Evolutionary conservation across 1,139 yeast species (phyloP).

Genomic region (Debaryomyces subglobosus): DNA sequence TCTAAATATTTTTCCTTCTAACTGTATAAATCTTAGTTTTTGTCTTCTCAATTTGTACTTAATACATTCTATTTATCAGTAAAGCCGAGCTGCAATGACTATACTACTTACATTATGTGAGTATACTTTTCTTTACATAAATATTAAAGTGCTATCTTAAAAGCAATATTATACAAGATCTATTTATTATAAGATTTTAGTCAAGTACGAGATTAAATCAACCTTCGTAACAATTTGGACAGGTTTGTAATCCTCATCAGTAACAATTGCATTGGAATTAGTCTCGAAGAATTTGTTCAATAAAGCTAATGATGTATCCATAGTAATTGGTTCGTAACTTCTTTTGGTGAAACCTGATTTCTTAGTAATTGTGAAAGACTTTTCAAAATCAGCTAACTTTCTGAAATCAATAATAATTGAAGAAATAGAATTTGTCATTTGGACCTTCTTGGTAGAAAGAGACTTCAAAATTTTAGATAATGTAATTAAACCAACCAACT

Average conservation of each 20-base stretch:
- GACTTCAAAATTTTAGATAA: slow-evolving; percentile 72
- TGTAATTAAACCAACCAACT: slow-evolving; percentile 76
- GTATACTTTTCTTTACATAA: background rate
- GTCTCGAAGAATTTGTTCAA: slow-evolving; percentile 83
- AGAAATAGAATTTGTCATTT: slow-evolving; percentile 61
- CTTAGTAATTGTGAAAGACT: slow-evolving; percentile 65
- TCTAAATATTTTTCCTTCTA: slow-evolving; percentile 2
- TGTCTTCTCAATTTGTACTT: background rate
- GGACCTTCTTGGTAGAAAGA: slow-evolving; percentile 64
- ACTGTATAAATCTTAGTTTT: slow-evolving; percentile 5
- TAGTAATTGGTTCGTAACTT: slow-evolving; percentile 68
- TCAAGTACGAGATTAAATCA: slow-evolving; percentile 72
- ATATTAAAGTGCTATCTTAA: background rate
- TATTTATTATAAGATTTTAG: slow-evolving; percentile 31
- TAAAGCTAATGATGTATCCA: slow-evolving; percentile 66
- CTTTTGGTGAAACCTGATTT: slow-evolving; percentile 64
- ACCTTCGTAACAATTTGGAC: slow-evolving; percentile 88
- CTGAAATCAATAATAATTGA: slow-evolving; percentile 75
- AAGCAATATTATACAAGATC: slow-evolving; percentile 2
- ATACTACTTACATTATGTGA: background rate
- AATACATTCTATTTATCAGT: background rate
- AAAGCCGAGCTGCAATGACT: background rate
- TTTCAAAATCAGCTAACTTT: slow-evolving; percentile 68
- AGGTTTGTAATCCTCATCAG: slow-evolving; percentile 72
- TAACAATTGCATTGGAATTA: slow-evolving; percentile 83